Percentiles rank a stretch among this genome's conserved stretches.
Conservation (phyloP, 148 eudicot species). For the Silene conica region DNA sequence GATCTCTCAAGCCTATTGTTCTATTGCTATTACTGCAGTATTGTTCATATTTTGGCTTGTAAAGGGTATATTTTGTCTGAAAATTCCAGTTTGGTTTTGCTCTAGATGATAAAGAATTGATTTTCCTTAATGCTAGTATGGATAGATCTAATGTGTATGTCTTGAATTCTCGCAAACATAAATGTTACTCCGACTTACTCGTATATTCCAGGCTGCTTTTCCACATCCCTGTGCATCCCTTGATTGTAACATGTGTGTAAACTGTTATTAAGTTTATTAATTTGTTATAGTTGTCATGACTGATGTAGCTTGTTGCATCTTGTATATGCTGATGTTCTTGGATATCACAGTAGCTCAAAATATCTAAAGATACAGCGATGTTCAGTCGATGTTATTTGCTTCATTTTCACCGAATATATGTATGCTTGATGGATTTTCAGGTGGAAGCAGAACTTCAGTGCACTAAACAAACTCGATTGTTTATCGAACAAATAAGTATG, state of each 20-base stretch:
- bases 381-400: slow-evolving; percentile 1
- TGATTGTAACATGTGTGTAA: background rate
- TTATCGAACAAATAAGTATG: slow-evolving; percentile 87
- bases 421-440: slow-evolving; percentile 25
- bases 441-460: slow-evolving; percentile 61
- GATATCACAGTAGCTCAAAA: background rate
- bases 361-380: background rate
- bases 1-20: slow-evolving; percentile 12
- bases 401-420: background rate
- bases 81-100: background rate
- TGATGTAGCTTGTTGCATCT: background rate
- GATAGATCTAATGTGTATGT: background rate
- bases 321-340: background rate
- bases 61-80: background rate
- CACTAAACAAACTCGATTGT: slow-evolving; percentile 46
- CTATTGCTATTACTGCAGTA: slow-evolving; percentile 1
- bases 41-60: background rate
- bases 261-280: background rate
- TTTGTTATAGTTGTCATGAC: background rate
- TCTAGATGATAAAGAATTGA: background rate
- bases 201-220: background rate
- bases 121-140: background rate
- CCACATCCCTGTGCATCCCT: background rate
- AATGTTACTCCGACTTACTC: background rate
- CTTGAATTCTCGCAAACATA: no score